Evolutionary conservation across 1,284 basidiomycete genomes (phyloP).

Genomic region (Cryptococcus sp.): DNA sequence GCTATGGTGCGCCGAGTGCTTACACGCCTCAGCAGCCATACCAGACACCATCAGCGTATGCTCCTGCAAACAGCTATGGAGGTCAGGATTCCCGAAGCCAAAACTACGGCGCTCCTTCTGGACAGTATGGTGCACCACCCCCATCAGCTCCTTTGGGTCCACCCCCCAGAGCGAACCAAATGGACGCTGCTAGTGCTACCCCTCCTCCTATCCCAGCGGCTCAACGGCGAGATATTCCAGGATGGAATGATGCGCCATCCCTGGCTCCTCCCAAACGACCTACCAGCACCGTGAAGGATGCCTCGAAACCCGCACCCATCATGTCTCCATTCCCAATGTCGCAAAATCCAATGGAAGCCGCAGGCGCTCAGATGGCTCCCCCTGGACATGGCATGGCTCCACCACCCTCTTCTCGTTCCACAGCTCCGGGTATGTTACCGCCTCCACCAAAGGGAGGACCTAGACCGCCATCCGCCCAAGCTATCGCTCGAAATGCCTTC

Average conservation of each 20-base stretch:
- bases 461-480: conserved; percentile 42
- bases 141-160: conserved; percentile 28
- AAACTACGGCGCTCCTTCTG: conserved; percentile 30
- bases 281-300: conserved; percentile 51
- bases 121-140: conserved; percentile 31
- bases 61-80: conserved; percentile 9
- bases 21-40: conserved; percentile 14
- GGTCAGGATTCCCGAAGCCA: conserved; percentile 27
- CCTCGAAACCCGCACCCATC: conserved; percentile 63
- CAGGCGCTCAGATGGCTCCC: not conserved
- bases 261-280: conserved; percentile 54
- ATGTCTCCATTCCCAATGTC: conserved; percentile 73
- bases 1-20: conserved; percentile 5
- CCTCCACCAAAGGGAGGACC: conserved; percentile 45
- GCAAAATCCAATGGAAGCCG: conserved; percentile 4
- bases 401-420: conserved; percentile 33
- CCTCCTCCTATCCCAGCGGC: conserved; percentile 39
- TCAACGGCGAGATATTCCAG: conserved; percentile 59
- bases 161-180: conserved; percentile 35
- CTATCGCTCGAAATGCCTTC: conserved; percentile 14
- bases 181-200: conserved; percentile 14
- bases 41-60: conserved; percentile 6
- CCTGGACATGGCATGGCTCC: conserved; percentile 18
- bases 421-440: conserved; percentile 37
- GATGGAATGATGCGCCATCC: conserved; percentile 75